Conservation (phyloP, 192 early-diverging fungal genomes). For the Coemansia sp. region DNA sequence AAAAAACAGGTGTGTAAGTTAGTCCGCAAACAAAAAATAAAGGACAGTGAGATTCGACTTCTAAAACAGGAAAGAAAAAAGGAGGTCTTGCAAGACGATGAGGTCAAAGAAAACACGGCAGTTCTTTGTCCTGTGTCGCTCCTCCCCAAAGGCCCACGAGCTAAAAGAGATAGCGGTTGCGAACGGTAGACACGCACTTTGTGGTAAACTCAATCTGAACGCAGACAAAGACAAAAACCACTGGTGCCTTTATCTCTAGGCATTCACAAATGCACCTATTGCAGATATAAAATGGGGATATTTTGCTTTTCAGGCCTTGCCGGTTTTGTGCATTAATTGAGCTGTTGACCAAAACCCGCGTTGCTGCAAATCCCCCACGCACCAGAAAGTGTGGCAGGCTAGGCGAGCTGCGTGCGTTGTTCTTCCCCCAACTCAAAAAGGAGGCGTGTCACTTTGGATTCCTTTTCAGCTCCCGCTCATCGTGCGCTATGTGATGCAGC, state of each 20-base stretch:
- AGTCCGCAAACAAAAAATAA: neutral
- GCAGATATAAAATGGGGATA: slow-evolving; percentile 9
- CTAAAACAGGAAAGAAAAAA: slow-evolving; percentile 4
- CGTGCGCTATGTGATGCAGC: neutral
- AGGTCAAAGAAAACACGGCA: neutral
- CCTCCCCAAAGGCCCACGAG: neutral
- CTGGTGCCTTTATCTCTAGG: neutral
- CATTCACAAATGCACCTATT: slow-evolving; percentile 3
- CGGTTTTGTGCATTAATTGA: slow-evolving; percentile 14
- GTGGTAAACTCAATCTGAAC: neutral
- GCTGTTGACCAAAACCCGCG: slow-evolving; percentile 1
- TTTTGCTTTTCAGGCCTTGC: neutral
- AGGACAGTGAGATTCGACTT: neutral
- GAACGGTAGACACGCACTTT: neutral
- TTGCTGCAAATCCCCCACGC: slow-evolving; percentile 6
- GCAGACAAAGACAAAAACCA: slow-evolving; percentile 1
- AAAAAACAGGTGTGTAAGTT: neutral
- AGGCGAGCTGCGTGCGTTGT: neutral
- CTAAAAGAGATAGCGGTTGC: neutral
- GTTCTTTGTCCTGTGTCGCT: neutral
- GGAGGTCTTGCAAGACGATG: slow-evolving; percentile 2
- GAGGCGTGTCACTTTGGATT: neutral
- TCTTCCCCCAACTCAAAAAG: neutral
- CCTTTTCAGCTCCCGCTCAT: slow-evolving; percentile 1
- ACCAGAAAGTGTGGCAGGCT: neutral